phyloP scores from a whole-genome alignment of 2,329 filamentous ascomycete genomes.

The Sarocladium oryzae region DNA sequence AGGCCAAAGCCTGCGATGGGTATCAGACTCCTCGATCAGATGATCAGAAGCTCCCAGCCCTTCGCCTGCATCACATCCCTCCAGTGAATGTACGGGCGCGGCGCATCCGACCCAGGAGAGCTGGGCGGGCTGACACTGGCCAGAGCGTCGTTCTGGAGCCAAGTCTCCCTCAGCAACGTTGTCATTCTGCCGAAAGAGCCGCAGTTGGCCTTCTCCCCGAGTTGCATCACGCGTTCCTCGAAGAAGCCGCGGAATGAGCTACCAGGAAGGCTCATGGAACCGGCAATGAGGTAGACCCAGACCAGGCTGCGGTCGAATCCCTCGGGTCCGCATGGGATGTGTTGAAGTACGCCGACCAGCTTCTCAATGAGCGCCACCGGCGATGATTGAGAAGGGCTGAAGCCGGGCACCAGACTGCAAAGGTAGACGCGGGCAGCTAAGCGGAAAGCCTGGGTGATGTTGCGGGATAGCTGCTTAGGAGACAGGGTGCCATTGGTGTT shows the following conservation, averaged over 20 bases:
- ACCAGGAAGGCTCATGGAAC: slow-evolving; percentile 64
- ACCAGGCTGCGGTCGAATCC: slow-evolving; percentile 88
- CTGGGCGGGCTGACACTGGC: slow-evolving; percentile 28
- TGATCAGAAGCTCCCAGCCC: slow-evolving; percentile 87
- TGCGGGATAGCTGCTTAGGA: slow-evolving; percentile 76
- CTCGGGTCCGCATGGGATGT: slow-evolving; percentile 71
- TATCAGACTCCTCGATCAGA: slow-evolving; percentile 42
- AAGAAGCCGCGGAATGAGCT: slow-evolving; percentile 76
- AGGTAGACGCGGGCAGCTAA: slow-evolving; percentile 91
- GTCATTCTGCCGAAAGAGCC: slow-evolving; percentile 83
- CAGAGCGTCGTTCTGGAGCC: slow-evolving; percentile 65
- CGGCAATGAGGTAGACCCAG: slow-evolving; percentile 89
- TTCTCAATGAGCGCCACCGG: slow-evolving; percentile 73
- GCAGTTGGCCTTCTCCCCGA: slow-evolving; percentile 71
- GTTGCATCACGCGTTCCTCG: slow-evolving; percentile 62
- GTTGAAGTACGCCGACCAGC: slow-evolving; percentile 68
- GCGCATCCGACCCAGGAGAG: slow-evolving; percentile 29
- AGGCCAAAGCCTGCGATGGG: slow-evolving; percentile 2
- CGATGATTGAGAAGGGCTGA: slow-evolving; percentile 66
- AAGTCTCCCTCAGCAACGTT: slow-evolving; percentile 74
- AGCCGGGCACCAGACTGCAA: slow-evolving; percentile 89
- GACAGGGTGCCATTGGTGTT: slow-evolving; percentile 68
- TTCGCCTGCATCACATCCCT: slow-evolving; percentile 88
- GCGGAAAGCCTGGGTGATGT: slow-evolving; percentile 87
- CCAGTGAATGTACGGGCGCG: slow-evolving; percentile 76